Conservation (phyloP, 192 early-diverging fungal genomes). For the Allomyces arbusculus region DNA sequence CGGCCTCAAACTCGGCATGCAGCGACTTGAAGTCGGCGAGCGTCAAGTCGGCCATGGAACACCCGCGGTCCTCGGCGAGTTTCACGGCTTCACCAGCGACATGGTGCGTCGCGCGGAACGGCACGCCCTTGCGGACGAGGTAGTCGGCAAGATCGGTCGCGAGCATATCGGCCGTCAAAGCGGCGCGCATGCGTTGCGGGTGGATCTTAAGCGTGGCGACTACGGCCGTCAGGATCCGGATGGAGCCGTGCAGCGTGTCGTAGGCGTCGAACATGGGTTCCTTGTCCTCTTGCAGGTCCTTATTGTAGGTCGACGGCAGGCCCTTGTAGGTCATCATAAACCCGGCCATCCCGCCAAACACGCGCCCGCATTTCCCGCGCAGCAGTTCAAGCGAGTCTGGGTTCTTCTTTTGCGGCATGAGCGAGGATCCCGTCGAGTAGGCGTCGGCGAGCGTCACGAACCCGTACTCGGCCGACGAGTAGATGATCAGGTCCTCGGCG, state of each 20-base stretch:
- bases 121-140: constrained; percentile 89
- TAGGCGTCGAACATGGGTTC: constrained; percentile 93
- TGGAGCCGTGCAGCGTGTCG: constrained; percentile 68
- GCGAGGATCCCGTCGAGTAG: constrained; percentile 83
- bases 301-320: constrained; percentile 93
- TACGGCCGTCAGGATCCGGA: constrained; percentile 84
- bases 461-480: constrained; percentile 77
- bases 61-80: constrained; percentile 72
- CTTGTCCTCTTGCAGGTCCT: constrained; percentile 98
- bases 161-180: constrained; percentile 79
- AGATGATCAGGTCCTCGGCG: constrained; percentile 92
- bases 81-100: constrained; percentile 87
- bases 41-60: constrained; percentile 47
- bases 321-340: constrained; percentile 99
- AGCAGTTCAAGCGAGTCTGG: constrained; percentile 88
- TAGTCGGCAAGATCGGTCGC: constrained; percentile 98
- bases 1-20: constrained; percentile 64
- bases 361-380: constrained; percentile 87
- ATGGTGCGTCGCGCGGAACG: constrained; percentile 97
- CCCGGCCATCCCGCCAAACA: constrained; percentile 84
- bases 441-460: constrained; percentile 90
- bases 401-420: constrained; percentile 99
- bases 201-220: constrained; percentile 82
- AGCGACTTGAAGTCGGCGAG: constrained; percentile 64
- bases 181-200: constrained; percentile 57